These are phyloP conservation scores for Coemansia sp. DNA, from an alignment of 192 early-diverging fungal species.

Conservation along the genomic window DNA sequence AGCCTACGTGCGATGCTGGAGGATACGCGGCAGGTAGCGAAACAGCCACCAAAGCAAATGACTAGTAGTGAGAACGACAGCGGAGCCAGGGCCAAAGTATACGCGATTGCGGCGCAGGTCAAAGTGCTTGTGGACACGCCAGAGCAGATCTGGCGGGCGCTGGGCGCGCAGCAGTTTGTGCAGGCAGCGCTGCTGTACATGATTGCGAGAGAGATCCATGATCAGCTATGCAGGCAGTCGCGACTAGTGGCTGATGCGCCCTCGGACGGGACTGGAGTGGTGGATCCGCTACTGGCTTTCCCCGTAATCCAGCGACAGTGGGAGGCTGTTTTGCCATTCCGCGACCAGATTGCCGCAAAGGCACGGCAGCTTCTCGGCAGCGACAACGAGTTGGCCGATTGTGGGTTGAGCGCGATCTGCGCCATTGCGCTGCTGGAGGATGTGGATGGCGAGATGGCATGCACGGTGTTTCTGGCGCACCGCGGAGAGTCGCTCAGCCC, in stretches of 20 bases:
- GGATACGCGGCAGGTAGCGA: not conserved
- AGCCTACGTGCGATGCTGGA: slow-evolving; percentile 16
- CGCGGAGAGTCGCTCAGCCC: slow-evolving; percentile 27
- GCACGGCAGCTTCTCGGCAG: slow-evolving; percentile 13
- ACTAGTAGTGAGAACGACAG: not conserved
- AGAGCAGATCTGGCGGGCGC: slow-evolving; percentile 44
- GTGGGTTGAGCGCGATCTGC: slow-evolving; percentile 25
- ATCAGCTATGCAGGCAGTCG: slow-evolving; percentile 12
- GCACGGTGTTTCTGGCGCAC: slow-evolving; percentile 33
- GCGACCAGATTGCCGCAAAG: slow-evolving; percentile 24
- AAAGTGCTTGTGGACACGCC: slow-evolving; percentile 47
- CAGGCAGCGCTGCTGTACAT: slow-evolving; percentile 42
- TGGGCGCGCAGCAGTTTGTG: slow-evolving; percentile 24
- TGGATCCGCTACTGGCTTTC: slow-evolving; percentile 35
- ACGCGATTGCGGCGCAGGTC: slow-evolving; percentile 43
- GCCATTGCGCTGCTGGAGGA: slow-evolving; percentile 34
- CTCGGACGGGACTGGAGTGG: not conserved
- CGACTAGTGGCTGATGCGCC: not conserved
- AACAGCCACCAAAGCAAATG: not conserved
- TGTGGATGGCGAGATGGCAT: slow-evolving; percentile 33
- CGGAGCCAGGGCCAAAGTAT: slow-evolving; percentile 7
- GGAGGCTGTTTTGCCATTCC: slow-evolving; percentile 32
- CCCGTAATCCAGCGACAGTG: slow-evolving; percentile 45
- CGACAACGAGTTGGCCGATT: slow-evolving; percentile 5
- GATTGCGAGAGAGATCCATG: slow-evolving; percentile 36